phyloP scores from a whole-genome alignment of 345 rosid genomes.

The Populus simonii region DNA sequence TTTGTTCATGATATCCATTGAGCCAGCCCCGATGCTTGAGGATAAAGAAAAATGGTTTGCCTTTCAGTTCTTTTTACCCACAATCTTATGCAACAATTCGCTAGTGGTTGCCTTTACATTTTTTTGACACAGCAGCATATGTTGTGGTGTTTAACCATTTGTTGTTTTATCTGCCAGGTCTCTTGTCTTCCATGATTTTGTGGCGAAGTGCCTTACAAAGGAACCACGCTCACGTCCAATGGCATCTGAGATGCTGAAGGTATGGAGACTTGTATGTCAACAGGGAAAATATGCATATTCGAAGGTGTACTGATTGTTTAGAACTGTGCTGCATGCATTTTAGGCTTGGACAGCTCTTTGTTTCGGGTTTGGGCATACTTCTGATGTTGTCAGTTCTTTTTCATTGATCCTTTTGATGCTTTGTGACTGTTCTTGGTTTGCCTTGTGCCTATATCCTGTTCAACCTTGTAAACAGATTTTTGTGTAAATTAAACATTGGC shows the following conservation, averaged over 20 bases:
- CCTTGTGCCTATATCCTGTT: not conserved
- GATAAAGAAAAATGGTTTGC: constrained; percentile 99
- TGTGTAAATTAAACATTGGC: no score
- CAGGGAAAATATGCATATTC: constrained; percentile 1
- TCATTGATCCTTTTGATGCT: not conserved
- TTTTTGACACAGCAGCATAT: constrained; percentile 6
- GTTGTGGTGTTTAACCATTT: constrained; percentile 3
- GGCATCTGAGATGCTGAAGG: constrained; percentile 97
- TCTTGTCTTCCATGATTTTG: constrained; percentile 95
- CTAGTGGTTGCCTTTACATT: not conserved
- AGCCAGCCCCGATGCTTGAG: constrained; percentile 99
- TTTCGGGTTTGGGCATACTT: not conserved
- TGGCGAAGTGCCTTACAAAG: constrained; percentile 92
- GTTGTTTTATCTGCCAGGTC: constrained; percentile 56
- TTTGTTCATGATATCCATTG: constrained; percentile 91
- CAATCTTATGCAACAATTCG: constrained; percentile 8
- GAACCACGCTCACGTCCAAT: constrained; percentile 95
- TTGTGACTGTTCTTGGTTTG: no score
- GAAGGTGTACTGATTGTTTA: not conserved
- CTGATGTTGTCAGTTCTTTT: not conserved
- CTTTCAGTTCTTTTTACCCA: constrained; percentile 17
- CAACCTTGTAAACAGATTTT: no score
- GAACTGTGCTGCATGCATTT: not conserved
- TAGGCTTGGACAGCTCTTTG: no score
- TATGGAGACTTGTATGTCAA: constrained; percentile 23